A percentile compares a stretch with the other conserved stretches of the same genome.
These are phyloP conservation scores for Schizosaccharomyces versatilis DNA, from an alignment of 1,139 yeast species.

Conservation along the genomic window DNA sequence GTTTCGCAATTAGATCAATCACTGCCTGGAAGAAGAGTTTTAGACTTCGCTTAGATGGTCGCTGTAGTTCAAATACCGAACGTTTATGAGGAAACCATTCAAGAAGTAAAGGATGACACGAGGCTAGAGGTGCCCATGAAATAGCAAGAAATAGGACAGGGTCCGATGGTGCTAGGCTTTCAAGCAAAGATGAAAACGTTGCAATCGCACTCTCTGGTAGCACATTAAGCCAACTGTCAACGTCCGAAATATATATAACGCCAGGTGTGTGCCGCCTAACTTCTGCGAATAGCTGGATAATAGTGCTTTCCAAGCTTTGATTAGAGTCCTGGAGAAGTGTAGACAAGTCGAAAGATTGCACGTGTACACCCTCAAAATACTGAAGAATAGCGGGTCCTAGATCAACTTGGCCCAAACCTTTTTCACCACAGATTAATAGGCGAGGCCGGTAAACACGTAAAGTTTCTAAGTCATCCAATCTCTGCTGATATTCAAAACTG, in stretches of 20 bases:
- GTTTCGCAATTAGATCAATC: constrained; percentile 34
- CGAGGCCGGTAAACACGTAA: constrained; percentile 70
- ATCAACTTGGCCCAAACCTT: constrained; percentile 81
- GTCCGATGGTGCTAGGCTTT: constrained; percentile 51
- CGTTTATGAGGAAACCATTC: constrained; percentile 33
- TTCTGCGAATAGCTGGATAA: constrained; percentile 70
- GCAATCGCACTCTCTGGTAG: constrained; percentile 50
- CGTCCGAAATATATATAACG: constrained; percentile 60
- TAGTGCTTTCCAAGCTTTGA: constrained; percentile 53
- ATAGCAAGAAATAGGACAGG: constrained; percentile 58
- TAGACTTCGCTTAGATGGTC: constrained; percentile 27
- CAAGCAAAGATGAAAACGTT: constrained; percentile 46
- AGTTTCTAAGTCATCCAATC: constrained; percentile 30
- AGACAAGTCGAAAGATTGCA: constrained; percentile 68
- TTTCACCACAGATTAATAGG: constrained; percentile 44
- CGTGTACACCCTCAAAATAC: constrained; percentile 70
- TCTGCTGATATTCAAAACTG: constrained; percentile 47
- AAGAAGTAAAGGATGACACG: constrained; percentile 21
- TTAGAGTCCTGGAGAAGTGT: constrained; percentile 60
- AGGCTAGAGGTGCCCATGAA: constrained; percentile 29
- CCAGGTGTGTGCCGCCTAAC: constrained; percentile 82
- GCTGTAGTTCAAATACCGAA: constrained; percentile 28
- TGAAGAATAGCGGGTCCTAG: constrained; percentile 64
- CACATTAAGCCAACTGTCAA: constrained; percentile 55
- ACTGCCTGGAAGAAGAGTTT: constrained; percentile 34